Evolutionary conservation across 306 rosid species (phyloP), one percentile per base, ranked within the genome.

Genomic region (Inga oerstediana): DNA sequence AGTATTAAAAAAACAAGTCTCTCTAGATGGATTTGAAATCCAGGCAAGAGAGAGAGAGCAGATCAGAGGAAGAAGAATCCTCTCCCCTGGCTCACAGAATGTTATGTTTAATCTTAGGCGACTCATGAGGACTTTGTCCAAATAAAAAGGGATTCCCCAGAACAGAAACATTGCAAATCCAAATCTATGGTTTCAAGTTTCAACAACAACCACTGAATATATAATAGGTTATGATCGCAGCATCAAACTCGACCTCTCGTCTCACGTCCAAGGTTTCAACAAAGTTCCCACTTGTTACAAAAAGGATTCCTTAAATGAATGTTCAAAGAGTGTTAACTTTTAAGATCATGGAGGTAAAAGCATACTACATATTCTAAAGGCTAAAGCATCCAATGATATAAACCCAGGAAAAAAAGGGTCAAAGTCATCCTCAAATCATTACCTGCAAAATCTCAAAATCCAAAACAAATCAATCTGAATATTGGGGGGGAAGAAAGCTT

Each of bases 391-490:
- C 37, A 24, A 34, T 72, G 39, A 45, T 44, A 24, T 45, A 27
- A 20, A 10, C 76, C 39, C 22, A 22, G n/a, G 5, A 12, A 44
- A 22, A 72, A 45, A 72, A 11, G 76, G 76, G 76, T 24, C 58
- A 72, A 46, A 46, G 2, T 27, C 39, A 45, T 72, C 76, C 59
- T 72, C 56, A 12, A 22, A 72, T 45, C 17, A 52, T 72, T 13
- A 39, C 41, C 59, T 5, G 7, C 52, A 72, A 24, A 72, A 14
- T 46, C 59, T 46, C 22, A 8, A 56, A 72, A n/a, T 46, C 76
- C 59, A 12, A 46, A 46, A 72, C n/a, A 72, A 72, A 72, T 24
- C 10, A 22, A 72, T 68, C 82, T 74, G 78, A 52, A 62, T 27
- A 74, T 66, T 66, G 41, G 78, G 62, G 62, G 41, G 78, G 62